Evolutionary conservation across 768 basidiomycete species (phyloP).

Genomic region (Filobasidium floriforme): DNA sequence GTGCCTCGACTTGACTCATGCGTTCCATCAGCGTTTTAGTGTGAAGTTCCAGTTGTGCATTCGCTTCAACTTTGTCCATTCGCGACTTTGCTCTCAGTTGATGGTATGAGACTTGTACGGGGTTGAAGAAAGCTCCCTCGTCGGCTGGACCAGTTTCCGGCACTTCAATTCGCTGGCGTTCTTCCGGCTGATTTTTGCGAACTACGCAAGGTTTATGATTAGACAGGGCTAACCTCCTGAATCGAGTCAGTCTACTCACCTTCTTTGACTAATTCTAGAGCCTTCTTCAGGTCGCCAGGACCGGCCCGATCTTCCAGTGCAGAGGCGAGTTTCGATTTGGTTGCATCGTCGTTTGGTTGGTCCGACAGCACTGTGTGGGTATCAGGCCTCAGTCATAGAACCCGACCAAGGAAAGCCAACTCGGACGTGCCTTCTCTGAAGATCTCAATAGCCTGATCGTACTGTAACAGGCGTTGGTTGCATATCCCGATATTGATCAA

Average conservation of each 20-base stretch:
- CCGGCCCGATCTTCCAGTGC: constrained; percentile 78
- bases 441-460: constrained; percentile 69
- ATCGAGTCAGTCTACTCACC: constrained; percentile 48
- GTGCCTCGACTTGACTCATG: constrained; percentile 54
- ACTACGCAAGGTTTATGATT: background rate
- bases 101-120: constrained; percentile 5
- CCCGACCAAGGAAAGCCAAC: constrained; percentile 6
- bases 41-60: constrained; percentile 7
- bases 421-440: constrained; percentile 64
- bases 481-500: constrained; percentile 66
- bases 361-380: constrained; percentile 57
- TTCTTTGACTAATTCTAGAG: constrained; percentile 74
- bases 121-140: constrained; percentile 14
- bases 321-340: constrained; percentile 82
- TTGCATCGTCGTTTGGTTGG: constrained; percentile 69
- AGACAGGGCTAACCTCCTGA: background rate
- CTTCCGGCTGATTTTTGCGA: constrained; percentile 5
- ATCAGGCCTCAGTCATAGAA: too few relatives aligned
- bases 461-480: constrained; percentile 65
- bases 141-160: background rate
- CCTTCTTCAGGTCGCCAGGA: constrained; percentile 69
- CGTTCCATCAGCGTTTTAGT: constrained; percentile 54
- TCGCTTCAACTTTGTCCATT: constrained; percentile 61
- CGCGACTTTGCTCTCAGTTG: constrained; percentile 45
- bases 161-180: background rate